Percentiles rank a stretch among this genome's conserved stretches.
These are phyloP conservation scores for Podospora pseudocomata DNA, from an alignment of 495 filamentous ascomycete genomes.

Conservation along the genomic window DNA sequence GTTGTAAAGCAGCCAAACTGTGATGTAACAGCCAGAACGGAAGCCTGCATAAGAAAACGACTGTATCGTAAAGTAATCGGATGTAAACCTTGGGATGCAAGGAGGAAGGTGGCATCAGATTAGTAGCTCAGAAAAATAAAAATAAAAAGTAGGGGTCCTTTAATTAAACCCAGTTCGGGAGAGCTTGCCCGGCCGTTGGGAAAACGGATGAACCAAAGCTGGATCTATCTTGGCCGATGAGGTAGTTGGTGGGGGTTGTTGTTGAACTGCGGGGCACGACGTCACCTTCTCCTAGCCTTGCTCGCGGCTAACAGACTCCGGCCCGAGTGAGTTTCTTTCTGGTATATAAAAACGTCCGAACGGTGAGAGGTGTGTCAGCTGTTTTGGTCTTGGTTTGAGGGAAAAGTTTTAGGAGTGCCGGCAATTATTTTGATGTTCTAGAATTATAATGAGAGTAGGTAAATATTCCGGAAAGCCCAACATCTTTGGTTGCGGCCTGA, in stretches of 20 bases:
- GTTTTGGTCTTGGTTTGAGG: background rate
- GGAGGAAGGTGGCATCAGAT: background rate
- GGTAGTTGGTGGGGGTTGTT: background rate
- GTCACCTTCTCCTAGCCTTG: background rate
- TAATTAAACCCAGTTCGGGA: conserved; percentile 9
- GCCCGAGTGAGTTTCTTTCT: background rate
- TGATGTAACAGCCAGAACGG: background rate
- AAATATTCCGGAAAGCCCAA: background rate
- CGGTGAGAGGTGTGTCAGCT: background rate
- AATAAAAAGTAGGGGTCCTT: background rate
- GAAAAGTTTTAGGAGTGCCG: background rate
- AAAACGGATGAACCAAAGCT: background rate
- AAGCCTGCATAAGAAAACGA: background rate
- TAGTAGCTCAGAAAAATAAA: background rate
- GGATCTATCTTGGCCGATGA: background rate
- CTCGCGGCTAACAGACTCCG: background rate
- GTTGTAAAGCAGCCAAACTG: background rate
- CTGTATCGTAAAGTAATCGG: background rate
- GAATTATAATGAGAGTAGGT: background rate
- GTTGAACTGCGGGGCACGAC: background rate
- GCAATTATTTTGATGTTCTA: background rate
- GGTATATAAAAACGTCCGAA: background rate
- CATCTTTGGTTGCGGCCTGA: background rate
- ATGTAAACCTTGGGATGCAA: background rate
- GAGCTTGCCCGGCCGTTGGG: conserved; percentile 12